Percentiles rank a stretch among this genome's conserved stretches.
Conservation (phyloP, 108 stramenopile genomes). For the Nitzschia putrida region DNA sequence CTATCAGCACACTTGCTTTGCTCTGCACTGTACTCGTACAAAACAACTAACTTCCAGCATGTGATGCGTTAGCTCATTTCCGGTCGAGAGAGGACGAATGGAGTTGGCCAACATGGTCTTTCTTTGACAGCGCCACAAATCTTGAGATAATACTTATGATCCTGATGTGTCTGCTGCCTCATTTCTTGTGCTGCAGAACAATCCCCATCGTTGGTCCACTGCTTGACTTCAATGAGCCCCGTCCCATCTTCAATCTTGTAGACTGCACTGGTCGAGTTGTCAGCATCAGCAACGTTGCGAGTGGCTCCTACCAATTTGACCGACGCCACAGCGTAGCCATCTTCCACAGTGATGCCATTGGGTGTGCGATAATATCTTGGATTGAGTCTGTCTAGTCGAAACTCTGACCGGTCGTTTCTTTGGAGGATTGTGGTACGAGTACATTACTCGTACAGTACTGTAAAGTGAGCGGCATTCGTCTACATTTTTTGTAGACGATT, state of each 20-base stretch:
- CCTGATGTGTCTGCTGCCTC: slow-evolving; percentile 44
- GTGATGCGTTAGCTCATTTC: slow-evolving; percentile 85
- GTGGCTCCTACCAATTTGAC: slow-evolving; percentile 78
- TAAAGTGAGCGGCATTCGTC: too few species aligned
- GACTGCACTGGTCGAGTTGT: slow-evolving; percentile 57
- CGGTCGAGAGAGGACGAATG: slow-evolving; percentile 55
- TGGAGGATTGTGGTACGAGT: too few species aligned
- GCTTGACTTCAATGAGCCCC: slow-evolving; percentile 75
- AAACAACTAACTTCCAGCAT: slow-evolving; percentile 77
- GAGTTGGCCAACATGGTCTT: slow-evolving; percentile 63
- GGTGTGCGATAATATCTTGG: too few species aligned
- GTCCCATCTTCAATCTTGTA: slow-evolving; percentile 87
- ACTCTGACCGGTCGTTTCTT: too few species aligned
- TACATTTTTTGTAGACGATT: too few species aligned
- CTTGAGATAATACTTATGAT: slow-evolving; percentile 67
- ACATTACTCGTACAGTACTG: too few species aligned
- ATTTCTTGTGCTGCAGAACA: slow-evolving; percentile 51
- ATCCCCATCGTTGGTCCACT: slow-evolving; percentile 72
- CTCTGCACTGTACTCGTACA: slow-evolving; percentile 68
- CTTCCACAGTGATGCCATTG: slow-evolving; percentile 46
- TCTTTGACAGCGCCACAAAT: slow-evolving; percentile 74
- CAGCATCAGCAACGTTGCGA: slow-evolving; percentile 46
- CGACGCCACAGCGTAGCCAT: slow-evolving; percentile 70
- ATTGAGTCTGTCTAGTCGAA: too few species aligned
- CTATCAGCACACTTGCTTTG: slow-evolving; percentile 40